Evolutionary conservation across 345 rosid genomes (phyloP).

Genomic region (Syzygium grande): DNA sequence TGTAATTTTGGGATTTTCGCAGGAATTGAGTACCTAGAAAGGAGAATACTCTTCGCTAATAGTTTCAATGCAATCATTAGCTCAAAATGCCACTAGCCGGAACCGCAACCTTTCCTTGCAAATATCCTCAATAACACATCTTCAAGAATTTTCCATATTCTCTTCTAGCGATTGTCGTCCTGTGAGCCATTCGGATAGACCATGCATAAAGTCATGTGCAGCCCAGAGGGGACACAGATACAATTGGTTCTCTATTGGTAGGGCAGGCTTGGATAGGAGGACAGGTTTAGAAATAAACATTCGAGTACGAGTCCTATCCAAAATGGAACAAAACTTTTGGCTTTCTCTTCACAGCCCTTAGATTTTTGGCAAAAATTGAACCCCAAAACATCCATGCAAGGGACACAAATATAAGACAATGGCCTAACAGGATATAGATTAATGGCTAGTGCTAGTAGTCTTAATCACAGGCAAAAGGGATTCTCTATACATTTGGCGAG

Average conservation of each 20-base stretch:
- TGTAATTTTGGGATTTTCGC: not conserved
- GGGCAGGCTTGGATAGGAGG: not conserved
- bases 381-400: not conserved
- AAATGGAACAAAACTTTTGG: not conserved
- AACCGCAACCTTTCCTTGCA: no score
- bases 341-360: not conserved
- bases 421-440: not conserved
- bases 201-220: not conserved
- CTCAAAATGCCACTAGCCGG: not conserved
- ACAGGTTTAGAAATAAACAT: not conserved
- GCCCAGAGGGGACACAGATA: not conserved
- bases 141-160: not conserved
- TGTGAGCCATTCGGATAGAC: not conserved
- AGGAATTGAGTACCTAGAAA: not conserved
- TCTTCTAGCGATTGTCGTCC: not conserved
- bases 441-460: not conserved
- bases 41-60: not conserved
- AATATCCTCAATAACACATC: not conserved
- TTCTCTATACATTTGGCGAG: not conserved
- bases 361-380: not conserved
- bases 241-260: not conserved
- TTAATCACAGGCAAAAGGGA: not conserved
- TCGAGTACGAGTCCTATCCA: not conserved
- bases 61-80: not conserved
- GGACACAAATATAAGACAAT: not conserved